Evolutionary conservation across 108 stramenopile genomes (phyloP), one percentile per base, ranked within the genome.

Genomic region (Pseudonitzschia delicatissima): DNA sequence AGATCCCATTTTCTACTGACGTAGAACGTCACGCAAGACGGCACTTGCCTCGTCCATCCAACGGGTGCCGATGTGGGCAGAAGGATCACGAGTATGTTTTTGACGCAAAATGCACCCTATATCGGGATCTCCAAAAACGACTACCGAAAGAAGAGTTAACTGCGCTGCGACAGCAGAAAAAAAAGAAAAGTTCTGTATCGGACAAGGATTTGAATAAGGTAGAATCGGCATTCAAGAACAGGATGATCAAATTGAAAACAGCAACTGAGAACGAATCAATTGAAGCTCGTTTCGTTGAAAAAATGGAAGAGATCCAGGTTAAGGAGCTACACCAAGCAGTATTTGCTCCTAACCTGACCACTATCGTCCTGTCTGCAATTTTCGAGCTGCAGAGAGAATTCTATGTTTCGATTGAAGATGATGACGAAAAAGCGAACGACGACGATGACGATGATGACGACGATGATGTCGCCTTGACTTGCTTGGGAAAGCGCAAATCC

Each of bases 301-400:
- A 82, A 27, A 92, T 92, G 91, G 91, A 92, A 72, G 68, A 78
- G 31, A 74, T 84, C 29, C 91, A 92, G 70, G 47, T 72, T 2
- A 49, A 71, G 45, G 53, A 78, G 42, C 62, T 81, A 47, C 71
- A 72, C 13, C 80, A 78, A 64, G 88, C 88, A 20, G 72, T 92
- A 8, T 77, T 84, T 64, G 77, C 86, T 34, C 91, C 91, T 2
- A 81, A 67, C 39, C 60, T 92, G 63, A 74, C 86, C 0, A 69
- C 81, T 17, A 77, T 87, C 69, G 81, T 92, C 0, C 57, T 92
- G 11, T 92, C 86, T 18, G 80, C 87, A 2, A 76, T 87, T 31
- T 68, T 62, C 26, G 70, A 77, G 28, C 33, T 80, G 44, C 69
- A 62, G 62, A 51, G 71, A 58, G 72, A 70, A 49, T 71, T 74